Evolutionary conservation across 2,329 filamentous ascomycete genomes (phyloP), one percentile per base, ranked within the genome.

Genomic region (Hawksworthiomyces lignivorus): DNA sequence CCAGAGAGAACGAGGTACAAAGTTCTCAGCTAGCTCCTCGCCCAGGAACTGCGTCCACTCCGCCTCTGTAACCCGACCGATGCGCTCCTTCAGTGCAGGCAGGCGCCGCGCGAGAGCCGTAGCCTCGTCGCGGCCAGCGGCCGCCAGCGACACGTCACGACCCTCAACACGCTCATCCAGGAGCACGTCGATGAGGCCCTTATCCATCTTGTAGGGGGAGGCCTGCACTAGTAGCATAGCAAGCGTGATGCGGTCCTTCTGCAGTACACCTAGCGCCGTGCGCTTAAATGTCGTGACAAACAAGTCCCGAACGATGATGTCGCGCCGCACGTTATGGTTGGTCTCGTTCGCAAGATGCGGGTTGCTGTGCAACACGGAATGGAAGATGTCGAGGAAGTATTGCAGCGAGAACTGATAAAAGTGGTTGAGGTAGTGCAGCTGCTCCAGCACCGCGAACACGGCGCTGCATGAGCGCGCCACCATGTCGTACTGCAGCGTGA

Each of bases 401-500:
- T 96, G 89, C 46, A 98, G 74, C 28, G 92, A 98, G 72, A 98
- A 98, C 61, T 97, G 94, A 64, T 98, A 98, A 67, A 97, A 97
- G 70, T 97, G 92, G 62, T 98, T 96, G 61, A 98, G 82, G 59
- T 96, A 94, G 63, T 97, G 90, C 44, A 98, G 77, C 62, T 98
- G 90, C 66, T 98, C 94, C 47, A 98, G 72, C 12, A 98, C 86
- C 24, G 94, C 88, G 61, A 97, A 98, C 31, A 98, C 90, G 42
- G 92, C 89, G 66, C 90, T 96, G 75, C 92, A 98, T 31, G 92
- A 90, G 54, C 82, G 79, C 43, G 92, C 92, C 63, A 98, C 88
- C 50, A 94, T 80, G 58, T 84, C 85, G 73, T 98, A 98, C 62
- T 95, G 84, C 52, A 84, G 78, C 29, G 94, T 98, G 59, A 97